Base-by-base conservation (phyloP, 208 protist genomes). In the Sergeia podlipaevii region DNA sequence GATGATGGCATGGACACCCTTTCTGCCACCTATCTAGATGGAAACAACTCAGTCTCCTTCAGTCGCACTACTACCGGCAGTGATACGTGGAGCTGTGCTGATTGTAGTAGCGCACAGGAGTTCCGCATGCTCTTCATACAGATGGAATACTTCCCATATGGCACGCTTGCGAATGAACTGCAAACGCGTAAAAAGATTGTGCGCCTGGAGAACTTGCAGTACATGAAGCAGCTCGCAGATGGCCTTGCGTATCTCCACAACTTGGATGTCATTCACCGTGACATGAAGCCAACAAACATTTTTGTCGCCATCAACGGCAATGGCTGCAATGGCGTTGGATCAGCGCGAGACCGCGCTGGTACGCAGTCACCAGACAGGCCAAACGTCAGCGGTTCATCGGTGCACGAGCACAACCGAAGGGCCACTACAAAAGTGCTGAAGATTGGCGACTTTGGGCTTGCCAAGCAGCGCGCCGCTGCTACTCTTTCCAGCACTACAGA, bases 221-320 rank as follows among this genome's bases (percentile, higher is more conserved):
- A 85, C 62, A 68, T 93, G 60, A 41, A 70, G 46, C 67, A 89
- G 24, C 84, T 93, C 44, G 62, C 69, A 5, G 58, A 80, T 8
- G 86, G 86, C 4, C 60, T 93, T 1, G 50, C 43, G 4, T 93
- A 93, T 44, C 55, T 93, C 52, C 86, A 93, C 57, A 41, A 65
- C 2, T 66, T 82, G n/a, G 63, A 77, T 27, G 80, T 93, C 11
- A 63, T 93, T 36, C 86, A 93, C 51, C 79, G 82, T 34, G 86
- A 93, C 54, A 36, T 93, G 45, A 93, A 93, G 56, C 86, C 86
- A 2, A 85, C 80, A 26, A 93, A 93, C 69, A 87, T 93, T 24
- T 93, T 93, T 56, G 60, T 93, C 4, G 70, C 71, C 2, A 70
- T 71, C 29, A 50, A 37, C 28, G 70, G 53, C 4, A 30, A 27